Conservation (phyloP, 108 stramenopile genomes). For the Cylindrotheca fusiformis region DNA sequence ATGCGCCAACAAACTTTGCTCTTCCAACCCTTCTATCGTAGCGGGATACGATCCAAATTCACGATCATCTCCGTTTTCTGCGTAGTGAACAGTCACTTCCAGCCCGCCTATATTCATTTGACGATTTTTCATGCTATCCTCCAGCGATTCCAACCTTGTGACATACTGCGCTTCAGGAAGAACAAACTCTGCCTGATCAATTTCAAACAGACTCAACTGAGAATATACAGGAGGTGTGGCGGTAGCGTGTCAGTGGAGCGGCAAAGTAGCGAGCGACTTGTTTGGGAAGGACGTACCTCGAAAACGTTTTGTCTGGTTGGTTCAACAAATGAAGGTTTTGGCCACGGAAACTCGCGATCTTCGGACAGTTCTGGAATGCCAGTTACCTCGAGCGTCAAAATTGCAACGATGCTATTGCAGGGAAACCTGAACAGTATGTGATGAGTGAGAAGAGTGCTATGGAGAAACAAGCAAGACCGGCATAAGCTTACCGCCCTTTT, state of each 20-base stretch:
- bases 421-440: conserved; percentile 11
- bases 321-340: conserved; percentile 58
- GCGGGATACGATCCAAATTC: conserved; percentile 33
- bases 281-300: conserved; percentile 48
- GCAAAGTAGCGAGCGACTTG: background rate
- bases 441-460: background rate
- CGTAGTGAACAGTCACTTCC: conserved; percentile 38
- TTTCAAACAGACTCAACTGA: conserved; percentile 68
- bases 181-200: conserved; percentile 55
- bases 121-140: conserved; percentile 40
- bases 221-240: background rate
- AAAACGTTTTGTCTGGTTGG: conserved; percentile 57
- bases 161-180: conserved; percentile 63
- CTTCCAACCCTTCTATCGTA: conserved; percentile 11
- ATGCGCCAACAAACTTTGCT: conserved; percentile 19
- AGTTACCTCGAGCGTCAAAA: conserved; percentile 74
- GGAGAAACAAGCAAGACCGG: background rate
- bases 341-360: conserved; percentile 71
- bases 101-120: conserved; percentile 30
- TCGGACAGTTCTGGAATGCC: conserved; percentile 65
- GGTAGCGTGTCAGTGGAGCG: background rate
- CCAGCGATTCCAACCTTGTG: conserved; percentile 49
- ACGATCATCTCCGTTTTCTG: conserved; percentile 31
- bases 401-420: conserved; percentile 65
- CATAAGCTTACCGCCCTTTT: conserved; percentile 15